Conservation (phyloP, 2,329 filamentous ascomycete genomes). For the Venturia carpophila region DNA sequence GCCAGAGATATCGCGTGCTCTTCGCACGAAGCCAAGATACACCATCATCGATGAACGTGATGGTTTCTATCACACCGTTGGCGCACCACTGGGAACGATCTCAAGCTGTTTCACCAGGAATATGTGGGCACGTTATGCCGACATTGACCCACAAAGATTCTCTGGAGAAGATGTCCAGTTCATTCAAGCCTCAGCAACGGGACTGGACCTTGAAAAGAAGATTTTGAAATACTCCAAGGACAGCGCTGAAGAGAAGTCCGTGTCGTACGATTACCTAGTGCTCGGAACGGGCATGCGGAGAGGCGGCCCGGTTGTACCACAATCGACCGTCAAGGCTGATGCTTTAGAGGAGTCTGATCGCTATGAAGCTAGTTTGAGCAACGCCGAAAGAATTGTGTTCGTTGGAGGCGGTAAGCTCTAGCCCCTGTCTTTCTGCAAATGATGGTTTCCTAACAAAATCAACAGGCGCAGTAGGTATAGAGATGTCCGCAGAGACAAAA, state of each 20-base stretch:
- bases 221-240: conserved; percentile 29
- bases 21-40: conserved; percentile 16
- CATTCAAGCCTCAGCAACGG: conserved; percentile 56
- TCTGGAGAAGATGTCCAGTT: conserved; percentile 49
- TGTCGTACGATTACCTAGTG: conserved; percentile 65
- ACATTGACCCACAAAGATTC: conserved; percentile 58
- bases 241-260: background rate
- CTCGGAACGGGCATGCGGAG: conserved; percentile 62
- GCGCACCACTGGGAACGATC: conserved; percentile 63
- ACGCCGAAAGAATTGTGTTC: conserved; percentile 12
- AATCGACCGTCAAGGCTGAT: conserved; percentile 51
- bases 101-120: conserved; percentile 55
- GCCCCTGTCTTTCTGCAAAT: conserved; percentile 26
- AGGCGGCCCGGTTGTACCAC: conserved; percentile 65
- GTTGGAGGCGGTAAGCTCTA: conserved; percentile 21
- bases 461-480: conserved; percentile 65
- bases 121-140: conserved; percentile 61
- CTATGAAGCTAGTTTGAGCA: conserved; percentile 51
- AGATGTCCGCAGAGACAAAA: conserved; percentile 75
- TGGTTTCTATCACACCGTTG: conserved; percentile 74
- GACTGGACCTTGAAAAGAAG: conserved; percentile 49
- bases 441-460: background rate
- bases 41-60: conserved; percentile 73
- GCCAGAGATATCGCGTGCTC: conserved; percentile 4
- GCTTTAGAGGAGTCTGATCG: conserved; percentile 55